Conservation (phyloP, 768 basidiomycete species). For the Cyclocybe cylindracea region DNA sequence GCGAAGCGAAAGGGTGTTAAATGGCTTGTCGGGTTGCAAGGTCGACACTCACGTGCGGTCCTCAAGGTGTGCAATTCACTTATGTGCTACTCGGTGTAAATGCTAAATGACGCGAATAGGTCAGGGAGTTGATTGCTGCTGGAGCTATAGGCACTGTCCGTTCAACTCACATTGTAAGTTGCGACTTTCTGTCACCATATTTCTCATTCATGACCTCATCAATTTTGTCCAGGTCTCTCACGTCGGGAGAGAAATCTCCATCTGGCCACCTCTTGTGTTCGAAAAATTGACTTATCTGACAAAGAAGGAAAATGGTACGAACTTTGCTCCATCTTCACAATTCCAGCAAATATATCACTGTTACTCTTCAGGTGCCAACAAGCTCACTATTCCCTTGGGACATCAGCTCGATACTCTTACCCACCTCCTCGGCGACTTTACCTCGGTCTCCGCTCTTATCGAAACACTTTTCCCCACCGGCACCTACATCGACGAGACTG, state of each 20-base stretch:
- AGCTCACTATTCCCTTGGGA: conserved; percentile 24
- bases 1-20: conserved; percentile 29
- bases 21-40: conserved; percentile 37
- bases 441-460: conserved; percentile 23
- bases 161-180: conserved; percentile 24
- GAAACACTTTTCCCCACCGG: conserved; percentile 25
- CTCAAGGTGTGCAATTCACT: conserved; percentile 25
- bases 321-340: conserved; percentile 1
- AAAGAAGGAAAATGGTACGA: background rate
- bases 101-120: conserved; percentile 23
- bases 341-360: background rate
- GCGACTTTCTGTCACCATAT: conserved; percentile 17
- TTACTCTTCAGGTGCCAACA: conserved; percentile 17
- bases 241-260: background rate
- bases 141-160: conserved; percentile 30
- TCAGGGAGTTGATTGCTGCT: conserved; percentile 29
- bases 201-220: background rate
- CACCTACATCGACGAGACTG: conserved; percentile 23
- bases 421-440: conserved; percentile 30
- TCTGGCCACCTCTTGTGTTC: background rate
- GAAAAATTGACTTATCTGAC: background rate
- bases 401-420: conserved; percentile 30
- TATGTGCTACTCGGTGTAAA: background rate
- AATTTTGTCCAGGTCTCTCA: background rate
- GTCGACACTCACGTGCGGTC: conserved; percentile 24